Evolutionary conservation across 2,329 filamentous ascomycete species (phyloP).

Genomic region (Ceratocystiopsis brevicomis): DNA sequence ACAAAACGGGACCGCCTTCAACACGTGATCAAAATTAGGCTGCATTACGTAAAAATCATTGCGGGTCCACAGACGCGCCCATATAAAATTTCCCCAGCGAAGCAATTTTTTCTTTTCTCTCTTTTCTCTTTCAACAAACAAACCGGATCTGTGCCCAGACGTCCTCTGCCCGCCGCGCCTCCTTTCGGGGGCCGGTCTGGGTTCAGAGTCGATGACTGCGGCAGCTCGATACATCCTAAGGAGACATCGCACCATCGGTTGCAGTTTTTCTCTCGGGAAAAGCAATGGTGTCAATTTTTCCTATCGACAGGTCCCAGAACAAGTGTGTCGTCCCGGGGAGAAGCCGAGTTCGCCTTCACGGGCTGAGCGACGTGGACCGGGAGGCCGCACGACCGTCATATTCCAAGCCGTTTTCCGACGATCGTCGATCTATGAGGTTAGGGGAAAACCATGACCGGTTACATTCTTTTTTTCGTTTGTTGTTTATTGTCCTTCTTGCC

Average conservation of each 20-base stretch:
- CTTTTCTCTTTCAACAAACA: conserved; percentile 25
- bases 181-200: conserved; percentile 16
- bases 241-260: conserved; percentile 42
- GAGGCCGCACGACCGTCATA: conserved; percentile 51
- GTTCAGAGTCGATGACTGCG: conserved; percentile 58
- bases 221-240: conserved; percentile 69
- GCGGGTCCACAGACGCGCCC: not conserved
- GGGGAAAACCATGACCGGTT: conserved; percentile 74
- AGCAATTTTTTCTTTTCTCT: conserved; percentile 11
- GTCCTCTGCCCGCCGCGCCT: conserved; percentile 40
- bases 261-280: conserved; percentile 10
- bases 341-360: conserved; percentile 47
- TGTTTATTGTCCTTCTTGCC: too few species aligned
- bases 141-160: conserved; percentile 66
- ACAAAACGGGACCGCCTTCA: too few species aligned
- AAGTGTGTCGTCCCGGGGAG: conserved; percentile 35
- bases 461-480: conserved; percentile 27
- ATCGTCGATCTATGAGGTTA: conserved; percentile 75
- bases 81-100: conserved; percentile 1
- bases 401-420: conserved; percentile 78
- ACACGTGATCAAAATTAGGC: too few species aligned
- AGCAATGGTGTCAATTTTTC: conserved; percentile 66
- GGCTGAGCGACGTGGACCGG: conserved; percentile 47
- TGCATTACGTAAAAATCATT: not conserved
- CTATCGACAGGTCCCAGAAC: conserved; percentile 91